Percentiles rank a stretch among this genome's conserved stretches.
These are phyloP conservation scores for Spathaspora arborariae DNA, from an alignment of 805 yeast species.

Conservation along the genomic window DNA sequence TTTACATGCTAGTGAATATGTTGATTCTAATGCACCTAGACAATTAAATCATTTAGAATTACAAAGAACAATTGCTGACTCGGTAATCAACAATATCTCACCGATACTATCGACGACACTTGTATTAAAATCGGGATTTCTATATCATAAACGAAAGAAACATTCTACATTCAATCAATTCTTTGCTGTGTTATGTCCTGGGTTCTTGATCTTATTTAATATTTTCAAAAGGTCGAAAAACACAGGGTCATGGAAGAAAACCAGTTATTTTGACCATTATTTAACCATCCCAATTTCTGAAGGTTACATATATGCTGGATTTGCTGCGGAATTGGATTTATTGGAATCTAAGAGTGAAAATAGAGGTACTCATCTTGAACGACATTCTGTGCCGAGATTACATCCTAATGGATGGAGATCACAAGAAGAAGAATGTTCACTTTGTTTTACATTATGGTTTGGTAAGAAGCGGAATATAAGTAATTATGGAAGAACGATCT, in stretches of 20 bases:
- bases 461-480: constrained; percentile 56
- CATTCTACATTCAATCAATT: constrained; percentile 61
- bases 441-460: constrained; percentile 85
- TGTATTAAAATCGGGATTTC: constrained; percentile 58
- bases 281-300: constrained; percentile 58
- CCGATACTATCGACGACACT: constrained; percentile 57
- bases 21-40: constrained; percentile 52
- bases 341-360: constrained; percentile 42
- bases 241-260: constrained; percentile 44
- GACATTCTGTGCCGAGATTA: constrained; percentile 60
- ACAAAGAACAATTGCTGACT: constrained; percentile 52
- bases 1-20: constrained; percentile 50
- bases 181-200: constrained; percentile 67
- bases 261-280: constrained; percentile 48
- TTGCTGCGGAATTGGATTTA: constrained; percentile 54
- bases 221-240: constrained; percentile 43
- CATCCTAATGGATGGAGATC: constrained; percentile 85
- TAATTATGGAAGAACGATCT: constrained; percentile 4
- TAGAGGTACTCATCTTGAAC: constrained; percentile 51
- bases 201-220: constrained; percentile 57
- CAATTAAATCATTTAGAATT: constrained; percentile 41
- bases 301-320: constrained; percentile 77
- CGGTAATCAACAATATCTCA: constrained; percentile 45
- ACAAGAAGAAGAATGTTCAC: constrained; percentile 65
- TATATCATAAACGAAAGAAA: constrained; percentile 68